Evolutionary conservation across 2,329 filamentous ascomycete species (phyloP).

Genomic region (Keithomyces neogunnii): DNA sequence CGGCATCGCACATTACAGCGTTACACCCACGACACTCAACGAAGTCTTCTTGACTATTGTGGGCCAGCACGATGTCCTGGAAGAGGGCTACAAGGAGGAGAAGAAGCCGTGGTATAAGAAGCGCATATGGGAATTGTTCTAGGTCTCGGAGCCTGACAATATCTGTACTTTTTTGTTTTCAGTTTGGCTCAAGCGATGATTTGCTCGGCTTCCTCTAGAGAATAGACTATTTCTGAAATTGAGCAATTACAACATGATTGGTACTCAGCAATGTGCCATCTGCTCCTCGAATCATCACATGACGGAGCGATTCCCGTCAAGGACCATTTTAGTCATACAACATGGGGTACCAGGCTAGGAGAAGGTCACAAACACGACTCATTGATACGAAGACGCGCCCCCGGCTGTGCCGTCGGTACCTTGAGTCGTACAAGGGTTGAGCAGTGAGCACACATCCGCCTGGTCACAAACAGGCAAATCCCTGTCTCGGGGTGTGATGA

Average conservation of each 20-base stretch:
- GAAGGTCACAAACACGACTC: neutral
- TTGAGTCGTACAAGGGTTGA: neutral
- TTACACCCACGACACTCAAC: slow-evolving; percentile 79
- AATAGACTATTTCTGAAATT: neutral
- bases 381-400: neutral
- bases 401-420: neutral
- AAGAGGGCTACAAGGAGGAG: slow-evolving; percentile 47
- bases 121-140: slow-evolving; percentile 2
- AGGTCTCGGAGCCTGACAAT: neutral
- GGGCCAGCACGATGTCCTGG: slow-evolving; percentile 62
- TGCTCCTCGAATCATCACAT: neutral
- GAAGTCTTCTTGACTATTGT: slow-evolving; percentile 87
- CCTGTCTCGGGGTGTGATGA: neutral
- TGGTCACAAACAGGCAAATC: neutral
- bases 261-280: neutral
- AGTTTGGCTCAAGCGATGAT: no score
- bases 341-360: neutral
- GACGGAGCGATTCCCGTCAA: neutral
- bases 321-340: neutral
- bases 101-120: slow-evolving; percentile 16
- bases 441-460: neutral
- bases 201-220: no score
- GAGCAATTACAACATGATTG: neutral
- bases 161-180: no score
- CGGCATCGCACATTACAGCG: slow-evolving; percentile 77